Conservation (phyloP, 768 basidiomycete species). For the Rhizopogon salebrosus region DNA sequence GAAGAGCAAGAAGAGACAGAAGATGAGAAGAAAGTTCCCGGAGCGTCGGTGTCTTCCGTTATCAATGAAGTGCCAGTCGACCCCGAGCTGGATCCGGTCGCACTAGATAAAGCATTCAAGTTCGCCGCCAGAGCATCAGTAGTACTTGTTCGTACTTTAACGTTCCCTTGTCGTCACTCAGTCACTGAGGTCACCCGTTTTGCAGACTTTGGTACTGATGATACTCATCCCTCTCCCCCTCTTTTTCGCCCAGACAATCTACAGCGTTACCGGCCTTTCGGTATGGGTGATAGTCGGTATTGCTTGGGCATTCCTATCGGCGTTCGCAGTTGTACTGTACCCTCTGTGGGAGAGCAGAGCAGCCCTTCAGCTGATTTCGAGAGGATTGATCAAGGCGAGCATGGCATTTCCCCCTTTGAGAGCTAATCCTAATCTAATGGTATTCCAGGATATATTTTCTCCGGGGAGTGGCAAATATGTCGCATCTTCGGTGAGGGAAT, state of each 20-base stretch:
- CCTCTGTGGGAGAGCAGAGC: constrained; percentile 81
- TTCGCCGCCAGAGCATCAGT: constrained; percentile 79
- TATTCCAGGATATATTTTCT: constrained; percentile 35
- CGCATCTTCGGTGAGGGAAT: not conserved
- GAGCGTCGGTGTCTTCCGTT: constrained; percentile 29
- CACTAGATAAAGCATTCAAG: constrained; percentile 67
- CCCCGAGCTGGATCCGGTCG: constrained; percentile 58
- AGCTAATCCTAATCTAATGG: not conserved
- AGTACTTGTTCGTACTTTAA: constrained; percentile 42
- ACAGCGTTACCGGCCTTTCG: constrained; percentile 55
- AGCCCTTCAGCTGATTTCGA: constrained; percentile 53
- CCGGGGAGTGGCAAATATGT: constrained; percentile 37
- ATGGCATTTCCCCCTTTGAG: not conserved
- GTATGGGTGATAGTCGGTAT: constrained; percentile 83
- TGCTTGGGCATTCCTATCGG: constrained; percentile 77
- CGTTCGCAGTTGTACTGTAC: constrained; percentile 73
- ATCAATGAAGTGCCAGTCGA: constrained; percentile 35
- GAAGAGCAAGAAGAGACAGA: constrained; percentile 21
- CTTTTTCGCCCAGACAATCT: constrained; percentile 78
- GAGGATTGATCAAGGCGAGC: constrained; percentile 61
- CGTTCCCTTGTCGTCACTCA: not conserved
- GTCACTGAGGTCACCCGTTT: not conserved
- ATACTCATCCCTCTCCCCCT: constrained; percentile 80
- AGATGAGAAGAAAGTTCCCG: constrained; percentile 33
- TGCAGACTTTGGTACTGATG: constrained; percentile 56